phyloP scores from a whole-genome alignment of 2,329 filamentous ascomycete genomes.

The Fusarium bulbicola region DNA sequence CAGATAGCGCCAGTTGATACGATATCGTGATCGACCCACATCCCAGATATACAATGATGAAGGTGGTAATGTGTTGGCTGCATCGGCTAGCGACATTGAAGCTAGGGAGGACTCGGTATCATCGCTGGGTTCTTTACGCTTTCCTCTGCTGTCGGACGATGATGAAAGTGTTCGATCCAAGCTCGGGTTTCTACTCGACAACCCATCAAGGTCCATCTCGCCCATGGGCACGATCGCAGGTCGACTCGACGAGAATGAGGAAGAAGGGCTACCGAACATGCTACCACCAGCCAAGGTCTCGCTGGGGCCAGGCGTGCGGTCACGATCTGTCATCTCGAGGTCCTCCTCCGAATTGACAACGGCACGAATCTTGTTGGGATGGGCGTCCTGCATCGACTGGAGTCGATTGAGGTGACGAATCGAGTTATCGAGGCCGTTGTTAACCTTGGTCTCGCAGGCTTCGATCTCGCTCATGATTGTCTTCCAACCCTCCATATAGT shows the following conservation, averaged over 20 bases:
- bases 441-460: conserved; percentile 70
- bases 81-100: conserved; percentile 43
- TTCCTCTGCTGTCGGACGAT: conserved; percentile 45
- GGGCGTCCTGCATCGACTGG: conserved; percentile 57
- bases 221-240: conserved; percentile 38
- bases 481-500: conserved; percentile 87
- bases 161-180: conserved; percentile 44
- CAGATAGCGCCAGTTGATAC: conserved; percentile 90
- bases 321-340: conserved; percentile 56
- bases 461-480: conserved; percentile 72
- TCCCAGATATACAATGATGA: conserved; percentile 64
- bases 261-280: conserved; percentile 48
- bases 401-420: conserved; percentile 54
- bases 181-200: conserved; percentile 41
- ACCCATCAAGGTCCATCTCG: conserved; percentile 45
- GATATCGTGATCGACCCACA: conserved; percentile 58
- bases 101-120: conserved; percentile 46
- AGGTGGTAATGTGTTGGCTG: conserved; percentile 48
- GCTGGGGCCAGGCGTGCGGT: conserved; percentile 41
- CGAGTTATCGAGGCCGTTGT: conserved; percentile 52
- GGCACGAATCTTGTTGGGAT: conserved; percentile 64
- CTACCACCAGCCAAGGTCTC: conserved; percentile 41
- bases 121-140: conserved; percentile 50
- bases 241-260: conserved; percentile 45
- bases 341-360: conserved; percentile 61